A percentile compares a stretch with the other conserved stretches of the same genome.
Evolutionary conservation across 768 basidiomycete genomes (phyloP).

Genomic region (Lentinula guzmanii): DNA sequence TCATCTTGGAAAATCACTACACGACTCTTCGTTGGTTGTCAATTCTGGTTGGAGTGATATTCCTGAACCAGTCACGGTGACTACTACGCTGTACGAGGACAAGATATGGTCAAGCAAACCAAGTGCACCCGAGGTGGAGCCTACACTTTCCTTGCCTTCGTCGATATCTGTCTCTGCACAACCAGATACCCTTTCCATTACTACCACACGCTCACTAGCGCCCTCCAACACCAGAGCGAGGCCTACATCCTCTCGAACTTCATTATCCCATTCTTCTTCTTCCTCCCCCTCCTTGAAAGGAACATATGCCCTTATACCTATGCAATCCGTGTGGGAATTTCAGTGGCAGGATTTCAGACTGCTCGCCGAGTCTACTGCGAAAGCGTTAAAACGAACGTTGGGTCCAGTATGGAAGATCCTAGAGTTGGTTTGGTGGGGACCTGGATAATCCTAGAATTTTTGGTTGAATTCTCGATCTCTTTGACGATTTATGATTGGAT

Average conservation of each 20-base stretch:
- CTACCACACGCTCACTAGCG: not conserved
- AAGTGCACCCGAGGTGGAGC: not conserved
- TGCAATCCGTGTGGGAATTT: not conserved
- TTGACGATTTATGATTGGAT: not conserved
- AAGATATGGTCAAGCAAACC: not conserved
- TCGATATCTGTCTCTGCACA: not conserved
- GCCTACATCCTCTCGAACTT: not conserved
- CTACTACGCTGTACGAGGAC: constrained; percentile 6
- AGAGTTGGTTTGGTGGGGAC: not conserved
- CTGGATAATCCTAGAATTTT: not conserved
- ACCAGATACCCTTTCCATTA: too few relatives aligned
- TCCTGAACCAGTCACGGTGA: constrained; percentile 4
- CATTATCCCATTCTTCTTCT: not conserved
- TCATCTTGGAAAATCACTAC: not conserved
- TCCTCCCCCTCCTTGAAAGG: not conserved
- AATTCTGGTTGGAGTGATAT: constrained; percentile 4
- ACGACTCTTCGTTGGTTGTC: not conserved
- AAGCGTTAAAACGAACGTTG: not conserved
- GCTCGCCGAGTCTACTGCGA: not conserved
- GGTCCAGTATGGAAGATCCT: not conserved
- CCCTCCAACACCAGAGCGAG: not conserved
- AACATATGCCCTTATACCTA: not conserved
- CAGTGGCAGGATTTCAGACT: constrained; percentile 5
- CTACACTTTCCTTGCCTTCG: not conserved
- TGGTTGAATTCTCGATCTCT: not conserved